A percentile compares a stretch with the other conserved stretches of the same genome.
phyloP scores from a whole-genome alignment of 108 stramenopile genomes.

The Fragilariopsis cylindrus region DNA sequence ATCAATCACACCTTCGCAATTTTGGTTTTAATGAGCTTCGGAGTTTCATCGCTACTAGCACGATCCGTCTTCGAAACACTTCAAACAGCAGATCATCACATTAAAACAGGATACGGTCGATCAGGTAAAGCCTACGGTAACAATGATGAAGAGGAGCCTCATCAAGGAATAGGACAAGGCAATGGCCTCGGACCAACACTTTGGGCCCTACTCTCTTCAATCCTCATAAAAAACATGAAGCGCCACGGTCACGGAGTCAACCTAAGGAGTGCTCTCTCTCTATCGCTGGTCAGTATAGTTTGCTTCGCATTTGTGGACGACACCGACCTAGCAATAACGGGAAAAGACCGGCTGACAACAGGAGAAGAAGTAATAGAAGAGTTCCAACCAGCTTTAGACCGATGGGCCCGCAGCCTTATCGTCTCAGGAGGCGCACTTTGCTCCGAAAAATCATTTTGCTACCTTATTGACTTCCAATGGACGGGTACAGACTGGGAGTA shows the following conservation, averaged over 20 bases:
- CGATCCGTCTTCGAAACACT: constrained; percentile 1
- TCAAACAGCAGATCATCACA: constrained; percentile 1
- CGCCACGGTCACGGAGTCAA: constrained; percentile 7
- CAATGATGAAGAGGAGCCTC: neutral
- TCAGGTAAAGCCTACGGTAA: constrained; percentile 4
- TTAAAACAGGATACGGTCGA: constrained; percentile 2
- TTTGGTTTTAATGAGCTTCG: neutral
- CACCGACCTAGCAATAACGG: neutral
- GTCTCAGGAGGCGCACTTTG: neutral
- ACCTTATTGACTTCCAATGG: constrained; percentile 12
- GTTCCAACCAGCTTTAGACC: constrained; percentile 2
- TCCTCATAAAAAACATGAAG: constrained; percentile 5
- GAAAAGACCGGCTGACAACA: too few relatives aligned
- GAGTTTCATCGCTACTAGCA: neutral
- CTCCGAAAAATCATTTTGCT: constrained; percentile 8
- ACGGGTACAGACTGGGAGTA: constrained; percentile 6
- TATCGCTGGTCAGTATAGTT: neutral
- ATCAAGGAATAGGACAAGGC: constrained; percentile 14
- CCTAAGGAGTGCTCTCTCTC: neutral
- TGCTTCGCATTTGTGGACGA: constrained; percentile 21
- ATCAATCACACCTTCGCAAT: neutral
- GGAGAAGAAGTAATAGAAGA: neutral
- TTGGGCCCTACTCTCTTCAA: neutral
- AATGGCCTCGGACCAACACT: neutral
- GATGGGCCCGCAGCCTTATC: constrained; percentile 1